Percentiles rank a stretch among this genome's conserved stretches.
These are phyloP conservation scores for Polychaeton citri DNA, from an alignment of 2,329 filamentous ascomycete genomes.

Conservation along the genomic window DNA sequence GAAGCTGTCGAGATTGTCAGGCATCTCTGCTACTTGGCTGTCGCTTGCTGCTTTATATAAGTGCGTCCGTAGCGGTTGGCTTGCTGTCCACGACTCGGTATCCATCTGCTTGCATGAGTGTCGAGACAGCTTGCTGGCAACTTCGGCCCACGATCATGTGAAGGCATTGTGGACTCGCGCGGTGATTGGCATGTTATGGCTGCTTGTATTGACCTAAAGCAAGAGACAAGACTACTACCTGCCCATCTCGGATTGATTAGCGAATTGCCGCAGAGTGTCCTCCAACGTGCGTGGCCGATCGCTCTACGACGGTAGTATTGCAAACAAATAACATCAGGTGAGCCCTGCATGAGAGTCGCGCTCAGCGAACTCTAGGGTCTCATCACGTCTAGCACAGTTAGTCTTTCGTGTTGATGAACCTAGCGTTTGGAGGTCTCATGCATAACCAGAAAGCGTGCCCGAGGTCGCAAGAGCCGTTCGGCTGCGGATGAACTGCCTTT, in stretches of 20 bases:
- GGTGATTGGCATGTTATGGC: neutral
- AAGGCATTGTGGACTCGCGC: neutral
- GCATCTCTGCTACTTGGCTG: too few relatives aligned
- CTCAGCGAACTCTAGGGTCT: neutral
- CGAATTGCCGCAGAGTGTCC: neutral
- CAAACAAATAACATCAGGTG: neutral
- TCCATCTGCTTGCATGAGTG: neutral
- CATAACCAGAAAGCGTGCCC: neutral
- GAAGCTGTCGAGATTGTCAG: neutral
- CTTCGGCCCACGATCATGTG: neutral
- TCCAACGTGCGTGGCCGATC: too few relatives aligned
- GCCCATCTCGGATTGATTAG: neutral
- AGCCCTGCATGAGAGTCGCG: too few relatives aligned
- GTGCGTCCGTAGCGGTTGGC: neutral
- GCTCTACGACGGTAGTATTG: too few relatives aligned
- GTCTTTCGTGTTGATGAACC: neutral
- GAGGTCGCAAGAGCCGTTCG: neutral
- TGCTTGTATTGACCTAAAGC: too few relatives aligned
- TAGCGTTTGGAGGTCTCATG: neutral
- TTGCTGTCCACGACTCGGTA: neutral
- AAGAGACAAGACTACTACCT: neutral
- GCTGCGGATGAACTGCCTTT: neutral
- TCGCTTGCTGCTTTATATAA: too few relatives aligned
- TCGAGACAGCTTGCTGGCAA: neutral
- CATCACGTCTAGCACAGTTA: neutral